Evolutionary conservation across 495 filamentous ascomycete genomes (phyloP), one percentile per base, ranked within the genome.

Genomic region (Lineolata rhizophorae): DNA sequence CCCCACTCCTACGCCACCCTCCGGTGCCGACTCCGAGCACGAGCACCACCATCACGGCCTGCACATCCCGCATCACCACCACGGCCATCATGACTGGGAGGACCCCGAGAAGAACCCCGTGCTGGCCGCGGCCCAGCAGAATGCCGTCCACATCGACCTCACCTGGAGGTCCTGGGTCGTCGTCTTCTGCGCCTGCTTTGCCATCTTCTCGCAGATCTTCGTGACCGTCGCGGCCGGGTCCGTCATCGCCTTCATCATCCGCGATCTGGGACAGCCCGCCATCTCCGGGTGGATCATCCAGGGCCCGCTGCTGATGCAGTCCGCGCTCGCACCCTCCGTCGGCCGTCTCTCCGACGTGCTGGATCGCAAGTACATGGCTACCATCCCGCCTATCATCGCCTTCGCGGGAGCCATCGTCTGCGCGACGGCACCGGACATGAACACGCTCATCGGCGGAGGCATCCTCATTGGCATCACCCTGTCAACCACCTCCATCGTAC

Each of bases 221-320:
- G 62, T 66, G n/a, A 62, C 66, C 1, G 56, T 64, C 1, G 61
- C 64, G 4, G 61, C 61, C 3, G 61, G 61, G 0, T 59, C 54
- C 1, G 59, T 66, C 18, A 65, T 66, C 32, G 61, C 61, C 0
- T 66, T 68, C 41, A 62, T 63, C 35, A 45, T 61, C 28, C 48
- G 60, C 9, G 62, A 67, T 41, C 44, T 67, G 0, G 64, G 62
- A 12, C 55, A 65, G 17, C 42, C 51, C 3, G 46, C 52, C 2
- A 45, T 66, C 14, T 50, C 60, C 3, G 60, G 61, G 14, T 65
- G 64, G 60, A 56, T 65, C 34, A 68, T 68, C 27, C 62, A 42
- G 29, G 39, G 62, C 3, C 64, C 63, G 0, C 51, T 69, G 2
- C 35, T 42, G 9, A 42, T 42, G 39, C 64, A 65, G 40, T 46